Base-by-base conservation (phyloP, 2,329 filamentous ascomycete species). In the Aspergillus thermomutatus region DNA sequence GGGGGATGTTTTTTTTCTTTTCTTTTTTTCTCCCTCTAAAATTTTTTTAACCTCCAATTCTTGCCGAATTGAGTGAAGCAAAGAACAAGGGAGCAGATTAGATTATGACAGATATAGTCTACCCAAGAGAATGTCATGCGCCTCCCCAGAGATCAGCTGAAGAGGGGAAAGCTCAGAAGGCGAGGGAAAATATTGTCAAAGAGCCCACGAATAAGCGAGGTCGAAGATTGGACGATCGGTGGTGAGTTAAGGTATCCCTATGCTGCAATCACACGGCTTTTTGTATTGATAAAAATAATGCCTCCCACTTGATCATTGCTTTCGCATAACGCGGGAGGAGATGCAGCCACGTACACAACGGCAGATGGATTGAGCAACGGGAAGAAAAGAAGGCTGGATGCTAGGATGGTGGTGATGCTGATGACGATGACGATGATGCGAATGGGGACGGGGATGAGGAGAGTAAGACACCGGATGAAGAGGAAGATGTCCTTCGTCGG, bases 301-400 rank as follows among this genome's bases (percentile, higher is more conserved):
- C 31, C 7, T 37, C 31, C 31, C 31, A 37, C 5, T 37, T 37
- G 14, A 37, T 40, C 51, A 60, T 60, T 54, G 45, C 54, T 50
- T 57, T 64, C 60, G 65, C 62, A 67, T 68, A 61, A 52, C 60
- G 60, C 62, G 63, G 56, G 52, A 56, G 28, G 41, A 47, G 28
- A 55, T 41, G 50, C 57, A 63, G 66, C 64, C 66, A 69, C 65
- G 65, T 64, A 64, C 54, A 58, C 61, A 58, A 47, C 19, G 58
- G 54, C 50, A 60, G 55, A 58, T 56, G 55, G 41, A 49, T 40
- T 49, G 58, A 59, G 27, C 31, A 51, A 48, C 25, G 48, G 23
- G 28, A 53, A 26, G 37, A 53, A 19, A 52, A 25, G 43, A 54
- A 52, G 26, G 51, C 46, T 40, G 21, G 50, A 53, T 43, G 53